Base-by-base conservation (phyloP, 1,284 basidiomycete genomes). In the Pseudozyma hubeiensis region DNA sequence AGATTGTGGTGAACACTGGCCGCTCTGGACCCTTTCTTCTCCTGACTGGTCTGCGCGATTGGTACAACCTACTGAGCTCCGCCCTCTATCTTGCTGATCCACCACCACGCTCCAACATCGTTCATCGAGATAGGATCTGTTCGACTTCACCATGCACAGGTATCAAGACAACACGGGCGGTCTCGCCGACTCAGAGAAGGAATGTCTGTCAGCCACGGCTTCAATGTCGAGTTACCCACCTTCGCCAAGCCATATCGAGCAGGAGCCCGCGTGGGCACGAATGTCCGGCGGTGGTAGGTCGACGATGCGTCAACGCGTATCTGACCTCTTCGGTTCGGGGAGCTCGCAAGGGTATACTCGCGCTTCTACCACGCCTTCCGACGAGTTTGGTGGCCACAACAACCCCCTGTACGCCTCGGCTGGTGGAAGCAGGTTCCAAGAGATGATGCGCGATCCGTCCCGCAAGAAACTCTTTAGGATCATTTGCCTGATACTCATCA, bases 161-260 rank as follows among this genome's bases (percentile, higher is more conserved):
- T 37, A 49, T 34, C 35, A 19, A 31, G 48, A 49, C 16, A 17
- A 30, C 19, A 29, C 19, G 24, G 24, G 11, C 44, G 29, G 14
- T 7, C 44, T 5, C 17, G 14, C 17, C 7, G 34, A 37, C 5
- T 9, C 9, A 13, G 48, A 49, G 33, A 45, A 59, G 13, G 19
- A 49, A 37, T 33, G 48, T 17, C 35, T 19, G 40, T 33, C 17
- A 8, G 6, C 61, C 7, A 39, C 34, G 7, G 46, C 49, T 7
- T 43, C 53, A 11, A 35, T 48, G 9, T 51, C 61, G 16, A 63
- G 53, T 43, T 63, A 63, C 30, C 61, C 61, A 29, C 61, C 59
- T 6, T 61, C 59, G 16, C 59, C 59, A 1, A 35, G 51, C 46
- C 44, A 53, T 24, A 39, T 54, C 13, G 14, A 41, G 40, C 49